A percentile compares a stretch with the other conserved stretches of the same genome.
Conservation (phyloP, 352 stramenopile genomes). For the Globisporangium rhizosaccharum region DNA sequence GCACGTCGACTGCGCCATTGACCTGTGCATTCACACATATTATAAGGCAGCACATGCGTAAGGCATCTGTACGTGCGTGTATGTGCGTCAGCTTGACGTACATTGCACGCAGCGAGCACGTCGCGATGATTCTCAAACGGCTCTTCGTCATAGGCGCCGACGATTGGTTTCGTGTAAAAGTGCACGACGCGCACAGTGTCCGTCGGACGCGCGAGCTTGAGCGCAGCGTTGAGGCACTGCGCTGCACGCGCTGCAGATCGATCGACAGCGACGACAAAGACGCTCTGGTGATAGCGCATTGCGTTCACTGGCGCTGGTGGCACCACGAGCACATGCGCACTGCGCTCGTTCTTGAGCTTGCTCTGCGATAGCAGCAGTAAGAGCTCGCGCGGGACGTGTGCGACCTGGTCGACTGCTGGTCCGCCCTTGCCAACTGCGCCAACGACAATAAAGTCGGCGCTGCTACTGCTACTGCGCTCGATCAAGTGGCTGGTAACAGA, state of each 20-base stretch:
- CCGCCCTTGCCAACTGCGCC: constrained; percentile 56
- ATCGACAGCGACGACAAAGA: constrained; percentile 58
- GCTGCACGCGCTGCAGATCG: constrained; percentile 9
- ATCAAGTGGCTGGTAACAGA: constrained; percentile 36
- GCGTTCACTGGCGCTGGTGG: constrained; percentile 45
- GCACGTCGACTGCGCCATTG: constrained; percentile 29
- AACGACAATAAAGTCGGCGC: constrained; percentile 45
- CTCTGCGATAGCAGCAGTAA: constrained; percentile 9
- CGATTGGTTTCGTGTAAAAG: constrained; percentile 48
- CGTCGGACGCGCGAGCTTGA: constrained; percentile 49
- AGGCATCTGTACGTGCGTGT: not conserved
- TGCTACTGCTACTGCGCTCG: constrained; percentile 5
- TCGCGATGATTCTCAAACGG: constrained; percentile 28
- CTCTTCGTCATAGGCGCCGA: constrained; percentile 27
- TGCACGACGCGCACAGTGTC: constrained; percentile 50
- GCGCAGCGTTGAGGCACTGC: constrained; percentile 37
- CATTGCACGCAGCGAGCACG: constrained; percentile 20
- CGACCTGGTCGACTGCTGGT: constrained; percentile 47
- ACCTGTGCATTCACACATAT: constrained; percentile 12
- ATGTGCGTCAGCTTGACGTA: not conserved
- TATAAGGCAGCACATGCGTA: not conserved
- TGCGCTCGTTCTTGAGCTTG: constrained; percentile 11
- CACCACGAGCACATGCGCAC: constrained; percentile 25
- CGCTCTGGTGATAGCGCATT: constrained; percentile 29
- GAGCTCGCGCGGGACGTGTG: constrained; percentile 48